phyloP scores from a whole-genome alignment of 352 stramenopile species.

The Globisporangium recalcitrans region DNA sequence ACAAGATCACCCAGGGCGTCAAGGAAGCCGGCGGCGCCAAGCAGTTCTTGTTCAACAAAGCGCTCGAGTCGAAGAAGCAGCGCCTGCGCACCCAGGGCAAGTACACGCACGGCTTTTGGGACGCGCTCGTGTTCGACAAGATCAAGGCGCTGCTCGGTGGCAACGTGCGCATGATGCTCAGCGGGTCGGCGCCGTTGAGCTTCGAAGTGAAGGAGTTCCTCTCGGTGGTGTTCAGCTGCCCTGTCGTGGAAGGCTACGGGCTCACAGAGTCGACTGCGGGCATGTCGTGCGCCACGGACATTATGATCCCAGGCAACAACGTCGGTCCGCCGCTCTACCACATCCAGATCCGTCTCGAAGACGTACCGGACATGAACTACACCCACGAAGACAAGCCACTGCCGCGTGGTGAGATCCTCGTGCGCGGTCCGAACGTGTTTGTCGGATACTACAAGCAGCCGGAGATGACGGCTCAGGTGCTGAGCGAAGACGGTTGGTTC shows the following conservation, averaged over 20 bases:
- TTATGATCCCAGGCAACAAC: slow-evolving; percentile 67
- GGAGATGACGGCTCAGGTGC: slow-evolving; percentile 85
- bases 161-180: slow-evolving; percentile 88
- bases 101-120: slow-evolving; percentile 83
- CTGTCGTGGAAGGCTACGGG: slow-evolving; percentile 93
- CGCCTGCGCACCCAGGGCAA: slow-evolving; percentile 16
- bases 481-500: slow-evolving; percentile 94
- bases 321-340: slow-evolving; percentile 85
- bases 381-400: slow-evolving; percentile 40
- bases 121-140: slow-evolving; percentile 94
- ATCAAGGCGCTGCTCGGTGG: slow-evolving; percentile 90
- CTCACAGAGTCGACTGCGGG: slow-evolving; percentile 83
- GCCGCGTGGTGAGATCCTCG: slow-evolving; percentile 82
- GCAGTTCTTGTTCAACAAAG: slow-evolving; percentile 86
- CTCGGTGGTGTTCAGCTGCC: slow-evolving; percentile 87
- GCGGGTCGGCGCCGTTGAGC: slow-evolving; percentile 90
- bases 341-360: slow-evolving; percentile 89
- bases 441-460: slow-evolving; percentile 94
- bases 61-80: slow-evolving; percentile 70
- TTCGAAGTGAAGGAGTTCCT: slow-evolving; percentile 93
- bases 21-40: slow-evolving; percentile 81
- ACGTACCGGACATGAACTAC: slow-evolving; percentile 97
- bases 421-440: slow-evolving; percentile 81
- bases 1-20: slow-evolving; percentile 85
- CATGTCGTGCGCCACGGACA: slow-evolving; percentile 30